Percentiles rank a stretch among this genome's conserved stretches.
These are phyloP conservation scores for Chlorella sp. DNA, from an alignment of 139 green algal genomes.

Conservation along the genomic window DNA sequence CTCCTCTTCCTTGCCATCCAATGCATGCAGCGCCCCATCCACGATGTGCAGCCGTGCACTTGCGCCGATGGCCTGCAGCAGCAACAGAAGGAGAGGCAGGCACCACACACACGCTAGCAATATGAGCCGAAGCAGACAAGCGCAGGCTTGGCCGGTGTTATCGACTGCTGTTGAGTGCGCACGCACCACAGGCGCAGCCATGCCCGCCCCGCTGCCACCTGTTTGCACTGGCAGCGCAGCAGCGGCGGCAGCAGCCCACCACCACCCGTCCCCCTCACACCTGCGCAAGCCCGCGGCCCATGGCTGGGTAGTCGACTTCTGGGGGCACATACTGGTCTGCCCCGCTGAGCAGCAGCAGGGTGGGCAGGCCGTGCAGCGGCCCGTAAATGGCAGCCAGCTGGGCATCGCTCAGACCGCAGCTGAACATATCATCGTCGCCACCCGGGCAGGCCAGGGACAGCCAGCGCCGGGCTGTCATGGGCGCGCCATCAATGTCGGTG, in stretches of 20 bases:
- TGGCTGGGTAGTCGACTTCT: neutral
- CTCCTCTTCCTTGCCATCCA: slow-evolving; percentile 51
- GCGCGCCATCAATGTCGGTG: slow-evolving; percentile 40
- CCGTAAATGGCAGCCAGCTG: slow-evolving; percentile 21
- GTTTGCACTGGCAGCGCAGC: neutral
- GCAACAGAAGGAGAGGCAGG: neutral
- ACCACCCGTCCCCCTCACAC: neutral
- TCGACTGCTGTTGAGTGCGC: neutral
- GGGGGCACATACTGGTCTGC: slow-evolving; percentile 64
- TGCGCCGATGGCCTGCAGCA: slow-evolving; percentile 38
- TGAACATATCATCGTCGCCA: slow-evolving; percentile 83
- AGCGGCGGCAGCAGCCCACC: neutral
- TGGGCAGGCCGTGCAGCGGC: slow-evolving; percentile 41
- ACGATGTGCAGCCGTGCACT: slow-evolving; percentile 35
- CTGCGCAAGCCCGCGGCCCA: slow-evolving; percentile 36
- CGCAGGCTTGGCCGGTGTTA: neutral
- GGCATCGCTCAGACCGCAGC: slow-evolving; percentile 36
- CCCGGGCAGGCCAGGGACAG: slow-evolving; percentile 39
- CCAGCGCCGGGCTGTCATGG: slow-evolving; percentile 59
- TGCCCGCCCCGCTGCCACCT: neutral
- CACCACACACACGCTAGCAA: too few species aligned
- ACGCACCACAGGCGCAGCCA: neutral
- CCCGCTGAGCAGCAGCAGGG: slow-evolving; percentile 59
- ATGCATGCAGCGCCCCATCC: slow-evolving; percentile 42
- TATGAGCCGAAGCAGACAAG: neutral